phyloP scores from a whole-genome alignment of 2,329 filamentous ascomycete species.

The Alternaria alternata region DNA sequence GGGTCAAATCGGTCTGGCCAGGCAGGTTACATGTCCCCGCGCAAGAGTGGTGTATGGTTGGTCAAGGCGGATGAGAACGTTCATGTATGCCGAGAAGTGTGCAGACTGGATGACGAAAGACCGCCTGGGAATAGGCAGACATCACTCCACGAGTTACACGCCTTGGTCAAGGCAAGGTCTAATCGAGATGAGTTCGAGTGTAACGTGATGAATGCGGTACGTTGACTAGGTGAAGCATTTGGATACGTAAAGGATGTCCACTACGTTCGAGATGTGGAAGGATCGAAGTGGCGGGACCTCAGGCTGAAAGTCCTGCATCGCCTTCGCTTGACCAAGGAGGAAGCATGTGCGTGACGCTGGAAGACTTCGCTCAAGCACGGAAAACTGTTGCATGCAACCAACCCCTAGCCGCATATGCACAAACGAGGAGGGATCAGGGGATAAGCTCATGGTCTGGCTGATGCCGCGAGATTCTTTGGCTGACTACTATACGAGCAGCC shows the following conservation, averaged over 20 bases:
- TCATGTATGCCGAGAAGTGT: constrained; percentile 24
- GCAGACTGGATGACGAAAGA: constrained; percentile 9
- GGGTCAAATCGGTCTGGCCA: constrained; percentile 35
- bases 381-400: constrained; percentile 43
- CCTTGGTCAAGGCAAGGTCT: background rate
- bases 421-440: constrained; percentile 36
- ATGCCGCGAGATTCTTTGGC: constrained; percentile 30
- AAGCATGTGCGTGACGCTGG: constrained; percentile 11
- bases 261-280: constrained; percentile 5
- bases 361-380: constrained; percentile 38
- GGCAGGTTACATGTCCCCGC: constrained; percentile 37
- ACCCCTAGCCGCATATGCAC: constrained; percentile 51
- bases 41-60: constrained; percentile 30
- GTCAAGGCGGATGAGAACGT: constrained; percentile 21
- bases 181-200: background rate
- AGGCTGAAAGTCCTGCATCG: constrained; percentile 20
- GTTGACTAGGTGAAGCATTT: background rate
- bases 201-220: background rate
- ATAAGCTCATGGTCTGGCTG: constrained; percentile 24
- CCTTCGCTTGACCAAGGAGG: constrained; percentile 11
- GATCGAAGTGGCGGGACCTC: constrained; percentile 28
- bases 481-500: constrained; percentile 24
- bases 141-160: background rate
- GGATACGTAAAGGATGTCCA: constrained; percentile 1
- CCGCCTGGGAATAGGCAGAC: background rate